Evolutionary conservation across 192 early-diverging fungal genomes (phyloP).

Genomic region (Oehlia diaphana): DNA sequence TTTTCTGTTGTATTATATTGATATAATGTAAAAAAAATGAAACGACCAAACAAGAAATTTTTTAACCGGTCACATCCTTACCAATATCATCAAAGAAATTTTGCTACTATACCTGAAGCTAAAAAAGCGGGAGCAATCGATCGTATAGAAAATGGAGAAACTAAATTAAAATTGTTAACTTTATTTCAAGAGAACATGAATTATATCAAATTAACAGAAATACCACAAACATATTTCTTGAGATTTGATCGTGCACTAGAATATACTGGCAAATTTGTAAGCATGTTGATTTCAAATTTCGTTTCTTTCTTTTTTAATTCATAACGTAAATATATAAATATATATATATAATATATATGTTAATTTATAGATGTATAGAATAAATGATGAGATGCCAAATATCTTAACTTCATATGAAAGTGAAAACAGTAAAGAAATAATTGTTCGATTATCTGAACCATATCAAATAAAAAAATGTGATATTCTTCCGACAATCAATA

Average conservation of each 20-base stretch:
- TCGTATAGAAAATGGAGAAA: constrained; percentile 3
- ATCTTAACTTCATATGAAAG: constrained; percentile 5
- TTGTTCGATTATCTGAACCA: constrained; percentile 8
- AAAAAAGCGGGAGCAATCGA: not conserved
- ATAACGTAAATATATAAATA: not conserved
- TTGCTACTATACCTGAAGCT: not conserved
- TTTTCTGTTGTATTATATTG: too few relatives aligned
- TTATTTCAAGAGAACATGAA: constrained; percentile 17
- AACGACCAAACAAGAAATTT: not conserved
- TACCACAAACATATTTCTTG: not conserved
- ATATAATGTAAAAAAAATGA: too few relatives aligned
- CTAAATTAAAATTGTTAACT: constrained; percentile 11
- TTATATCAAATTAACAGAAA: constrained; percentile 1
- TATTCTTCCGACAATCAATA: not conserved
- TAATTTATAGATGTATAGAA: too few relatives aligned
- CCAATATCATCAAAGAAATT: not conserved
- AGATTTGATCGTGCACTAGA: constrained; percentile 6
- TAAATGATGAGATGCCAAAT: not conserved
- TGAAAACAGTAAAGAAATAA: not conserved
- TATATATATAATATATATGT: too few relatives aligned
- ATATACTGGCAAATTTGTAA: constrained; percentile 16
- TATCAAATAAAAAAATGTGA: not conserved
- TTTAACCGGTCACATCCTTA: not conserved
- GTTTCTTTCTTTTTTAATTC: not conserved
- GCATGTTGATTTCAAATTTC: not conserved